Base-by-base conservation (phyloP, 202 grass and related monocot species). In the Miscanthus sacchariflorus region DNA sequence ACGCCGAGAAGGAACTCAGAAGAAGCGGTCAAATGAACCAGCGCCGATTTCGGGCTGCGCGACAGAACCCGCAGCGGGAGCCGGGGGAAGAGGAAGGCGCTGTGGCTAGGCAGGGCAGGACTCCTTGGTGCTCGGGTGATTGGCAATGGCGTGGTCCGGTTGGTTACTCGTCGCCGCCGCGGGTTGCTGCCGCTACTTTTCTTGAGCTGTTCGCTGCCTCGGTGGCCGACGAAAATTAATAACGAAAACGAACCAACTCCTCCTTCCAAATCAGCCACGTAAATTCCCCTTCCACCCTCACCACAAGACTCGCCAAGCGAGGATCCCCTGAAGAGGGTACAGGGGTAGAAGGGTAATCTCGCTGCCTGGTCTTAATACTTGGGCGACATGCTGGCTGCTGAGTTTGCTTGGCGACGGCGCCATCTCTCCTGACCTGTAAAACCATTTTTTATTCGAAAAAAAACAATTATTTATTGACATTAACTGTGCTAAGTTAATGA, bases 301-400 rank as follows among this genome's bases (percentile, higher is more conserved):
- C 0, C 0, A 23, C 4, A 2, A 64, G 24, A 12, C 5, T 30
- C 40, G n/a, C 61, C 30, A 33, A 7, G 15, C 9, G 72, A 0
- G 8, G 36, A 5, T 25, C 13, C 21, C 21, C 3, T 0, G 2
- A 0, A 0, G 24, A 8, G 1, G 43, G 28, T 0, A 2, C 4
- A 75, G 79, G 85, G 90, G 58, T 0, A 74, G 0, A 59, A 61
- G 2, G 0, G 79, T 86, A 48, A 79, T 19, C 58, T 9, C 10
- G 0, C 0, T 0, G 12, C 1, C 7, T 14, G 81, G 83, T 68
- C 72, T 82, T 82, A 25, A 1, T 64, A 68, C 86, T 89, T 83
- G 90, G 54, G 65, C 36, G 90, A 85, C 90, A 89, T 86, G 83
- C 83, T 83, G 90, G 90, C 83, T 59, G 90, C 90, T 58, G 90